Conservation (phyloP, 768 basidiomycete species). For the Trametes punicea region DNA sequence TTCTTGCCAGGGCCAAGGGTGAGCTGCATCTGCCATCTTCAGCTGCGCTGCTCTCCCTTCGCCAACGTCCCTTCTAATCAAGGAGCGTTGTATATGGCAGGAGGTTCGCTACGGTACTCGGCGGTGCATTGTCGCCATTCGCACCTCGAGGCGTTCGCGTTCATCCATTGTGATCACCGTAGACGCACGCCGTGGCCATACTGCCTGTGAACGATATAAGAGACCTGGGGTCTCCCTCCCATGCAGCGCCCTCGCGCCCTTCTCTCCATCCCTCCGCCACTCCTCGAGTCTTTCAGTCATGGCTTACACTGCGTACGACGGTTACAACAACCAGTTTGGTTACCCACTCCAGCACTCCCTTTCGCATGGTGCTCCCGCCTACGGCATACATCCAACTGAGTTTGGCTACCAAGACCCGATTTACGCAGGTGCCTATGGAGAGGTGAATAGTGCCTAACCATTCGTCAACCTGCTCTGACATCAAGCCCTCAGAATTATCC, state of each 20-base stretch:
- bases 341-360: slow-evolving; percentile 30
- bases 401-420: slow-evolving; percentile 41
- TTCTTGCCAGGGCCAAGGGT: slow-evolving; percentile 9
- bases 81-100: neutral
- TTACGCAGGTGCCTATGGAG: slow-evolving; percentile 38
- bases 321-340: slow-evolving; percentile 35
- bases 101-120: neutral
- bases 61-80: slow-evolving; percentile 1
- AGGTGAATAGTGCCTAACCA: slow-evolving; percentile 32
- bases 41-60: slow-evolving; percentile 3
- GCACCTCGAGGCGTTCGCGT: slow-evolving; percentile 13
- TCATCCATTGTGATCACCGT: slow-evolving; percentile 8
- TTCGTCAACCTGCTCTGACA: neutral
- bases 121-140: slow-evolving; percentile 10
- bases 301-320: slow-evolving; percentile 42
- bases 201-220: neutral
- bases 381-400: slow-evolving; percentile 16
- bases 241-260: slow-evolving; percentile 4
- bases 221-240: neutral
- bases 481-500: slow-evolving; percentile 33
- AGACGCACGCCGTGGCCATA: slow-evolving; percentile 1
- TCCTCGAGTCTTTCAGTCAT: slow-evolving; percentile 25
- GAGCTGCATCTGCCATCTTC: neutral
- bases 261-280: slow-evolving; percentile 1
- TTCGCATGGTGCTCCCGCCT: slow-evolving; percentile 23